Conservation (phyloP, 768 basidiomycete species). For the Chalciporus pseudorubinellus region DNA sequence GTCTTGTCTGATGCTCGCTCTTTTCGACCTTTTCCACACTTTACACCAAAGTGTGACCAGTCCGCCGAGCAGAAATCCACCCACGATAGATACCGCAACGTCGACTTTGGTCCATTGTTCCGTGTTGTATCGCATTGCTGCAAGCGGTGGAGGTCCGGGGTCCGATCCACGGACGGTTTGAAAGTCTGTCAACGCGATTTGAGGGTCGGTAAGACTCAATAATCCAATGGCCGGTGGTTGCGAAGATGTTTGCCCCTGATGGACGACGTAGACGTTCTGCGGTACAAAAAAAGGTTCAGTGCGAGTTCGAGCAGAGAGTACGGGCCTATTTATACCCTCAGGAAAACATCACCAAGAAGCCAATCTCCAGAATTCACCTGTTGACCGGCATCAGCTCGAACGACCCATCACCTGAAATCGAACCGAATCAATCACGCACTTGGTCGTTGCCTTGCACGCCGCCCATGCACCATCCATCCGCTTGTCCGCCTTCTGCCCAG, state of each 20-base stretch:
- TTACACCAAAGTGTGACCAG: slow-evolving; percentile 23
- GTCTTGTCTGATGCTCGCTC: neutral
- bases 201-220: slow-evolving; percentile 41
- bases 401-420: neutral
- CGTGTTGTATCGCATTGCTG: slow-evolving; percentile 2
- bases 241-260: slow-evolving; percentile 41
- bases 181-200: slow-evolving; percentile 38
- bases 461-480: slow-evolving; percentile 52
- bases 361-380: slow-evolving; percentile 58
- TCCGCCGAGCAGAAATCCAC: slow-evolving; percentile 39
- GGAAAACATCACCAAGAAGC: slow-evolving; percentile 58
- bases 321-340: slow-evolving; percentile 40
- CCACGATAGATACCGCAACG: slow-evolving; percentile 25
- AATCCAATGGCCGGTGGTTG: slow-evolving; percentile 47
- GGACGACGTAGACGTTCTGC: slow-evolving; percentile 55
- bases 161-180: slow-evolving; percentile 43
- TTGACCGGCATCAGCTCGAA: slow-evolving; percentile 2
- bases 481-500: slow-evolving; percentile 43
- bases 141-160: slow-evolving; percentile 23
- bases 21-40: slow-evolving; percentile 6
- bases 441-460: slow-evolving; percentile 54
- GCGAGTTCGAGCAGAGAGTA: neutral
- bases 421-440: slow-evolving; percentile 28
- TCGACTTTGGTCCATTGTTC: slow-evolving; percentile 17
- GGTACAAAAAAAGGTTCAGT: slow-evolving; percentile 7